A percentile compares a stretch with the other conserved stretches of the same genome.
These are phyloP conservation scores for Solanum hybrid DNA, from an alignment of 305 asterid species.

Conservation along the genomic window DNA sequence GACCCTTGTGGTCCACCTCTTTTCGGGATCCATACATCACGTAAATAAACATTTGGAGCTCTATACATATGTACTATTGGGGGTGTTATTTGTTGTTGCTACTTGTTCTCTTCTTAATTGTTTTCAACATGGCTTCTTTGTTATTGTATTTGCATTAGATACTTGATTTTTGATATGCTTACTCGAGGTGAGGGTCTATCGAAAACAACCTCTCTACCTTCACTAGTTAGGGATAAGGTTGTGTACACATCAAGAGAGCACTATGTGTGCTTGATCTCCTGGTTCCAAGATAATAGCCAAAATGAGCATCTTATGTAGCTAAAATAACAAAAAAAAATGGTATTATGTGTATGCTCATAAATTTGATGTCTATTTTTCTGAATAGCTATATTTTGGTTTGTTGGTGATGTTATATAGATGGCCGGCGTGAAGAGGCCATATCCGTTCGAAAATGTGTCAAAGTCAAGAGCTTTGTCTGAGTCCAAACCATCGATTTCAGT, in stretches of 20 bases:
- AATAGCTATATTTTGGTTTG: constrained; percentile 3
- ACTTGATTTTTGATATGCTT: neutral
- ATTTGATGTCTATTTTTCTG: neutral
- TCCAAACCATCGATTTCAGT: constrained; percentile 7
- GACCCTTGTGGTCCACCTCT: neutral
- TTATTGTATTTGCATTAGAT: neutral
- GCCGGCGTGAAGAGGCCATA: constrained; percentile 63
- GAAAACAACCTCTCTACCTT: too few relatives aligned
- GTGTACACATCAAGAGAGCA: too few relatives aligned
- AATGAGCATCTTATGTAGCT: too few relatives aligned
- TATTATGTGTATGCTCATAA: neutral
- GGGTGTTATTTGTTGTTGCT: neutral
- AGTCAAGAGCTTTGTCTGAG: constrained; percentile 25
- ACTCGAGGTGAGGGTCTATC: too few relatives aligned
- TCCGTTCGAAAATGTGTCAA: constrained; percentile 45
- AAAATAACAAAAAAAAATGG: too few relatives aligned
- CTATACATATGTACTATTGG: too few relatives aligned
- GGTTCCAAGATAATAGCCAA: too few relatives aligned
- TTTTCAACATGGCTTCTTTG: neutral
- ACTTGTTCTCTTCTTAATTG: neutral
- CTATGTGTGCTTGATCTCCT: too few relatives aligned
- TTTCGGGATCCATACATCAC: neutral
- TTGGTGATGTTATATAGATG: constrained; percentile 32
- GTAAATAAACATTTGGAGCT: too few relatives aligned
- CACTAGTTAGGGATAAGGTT: too few relatives aligned